Evolutionary conservation across 2,329 filamentous ascomycete species (phyloP).

Genomic region (Scedosporium boydii): DNA sequence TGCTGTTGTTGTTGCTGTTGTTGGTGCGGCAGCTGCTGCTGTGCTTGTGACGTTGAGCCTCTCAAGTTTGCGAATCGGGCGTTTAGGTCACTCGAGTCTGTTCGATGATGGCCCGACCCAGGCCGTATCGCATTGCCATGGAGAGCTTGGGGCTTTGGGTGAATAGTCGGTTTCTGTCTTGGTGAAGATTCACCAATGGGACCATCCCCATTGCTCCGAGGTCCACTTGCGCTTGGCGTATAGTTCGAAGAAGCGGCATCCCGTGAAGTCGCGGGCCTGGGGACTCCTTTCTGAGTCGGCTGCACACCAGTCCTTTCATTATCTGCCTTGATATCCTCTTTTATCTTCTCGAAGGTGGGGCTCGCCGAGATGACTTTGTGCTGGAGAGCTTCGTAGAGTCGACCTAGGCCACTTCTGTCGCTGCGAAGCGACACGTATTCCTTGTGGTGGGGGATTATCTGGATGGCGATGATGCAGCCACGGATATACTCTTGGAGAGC

Average conservation of each 20-base stretch:
- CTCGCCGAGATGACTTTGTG: conserved; percentile 38
- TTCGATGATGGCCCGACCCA: neutral
- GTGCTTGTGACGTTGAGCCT: conserved; percentile 21
- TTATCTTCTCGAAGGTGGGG: conserved; percentile 45
- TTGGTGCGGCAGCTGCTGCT: conserved; percentile 12
- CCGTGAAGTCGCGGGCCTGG: neutral
- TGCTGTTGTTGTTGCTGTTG: conserved; percentile 21
- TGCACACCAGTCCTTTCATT: conserved; percentile 53
- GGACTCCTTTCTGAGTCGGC: conserved; percentile 20
- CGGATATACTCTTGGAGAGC: conserved; percentile 80
- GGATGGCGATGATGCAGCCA: conserved; percentile 68
- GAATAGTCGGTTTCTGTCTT: conserved; percentile 37
- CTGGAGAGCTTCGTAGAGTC: conserved; percentile 39
- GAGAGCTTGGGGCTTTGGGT: conserved; percentile 59
- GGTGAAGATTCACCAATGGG: conserved; percentile 10
- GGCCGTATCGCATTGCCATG: conserved; percentile 42
- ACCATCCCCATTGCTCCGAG: no score
- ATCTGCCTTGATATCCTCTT: conserved; percentile 50
- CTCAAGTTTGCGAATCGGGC: conserved; percentile 50
- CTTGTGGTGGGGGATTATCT: conserved; percentile 65
- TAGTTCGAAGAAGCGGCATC: neutral
- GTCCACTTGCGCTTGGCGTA: conserved; percentile 8
- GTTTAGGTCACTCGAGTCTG: conserved; percentile 34
- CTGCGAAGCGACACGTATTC: conserved; percentile 59
- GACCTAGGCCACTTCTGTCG: conserved; percentile 38